These are phyloP conservation scores for Mortierella claussenii DNA, from an alignment of 192 early-diverging fungal species.

Conservation along the genomic window DNA sequence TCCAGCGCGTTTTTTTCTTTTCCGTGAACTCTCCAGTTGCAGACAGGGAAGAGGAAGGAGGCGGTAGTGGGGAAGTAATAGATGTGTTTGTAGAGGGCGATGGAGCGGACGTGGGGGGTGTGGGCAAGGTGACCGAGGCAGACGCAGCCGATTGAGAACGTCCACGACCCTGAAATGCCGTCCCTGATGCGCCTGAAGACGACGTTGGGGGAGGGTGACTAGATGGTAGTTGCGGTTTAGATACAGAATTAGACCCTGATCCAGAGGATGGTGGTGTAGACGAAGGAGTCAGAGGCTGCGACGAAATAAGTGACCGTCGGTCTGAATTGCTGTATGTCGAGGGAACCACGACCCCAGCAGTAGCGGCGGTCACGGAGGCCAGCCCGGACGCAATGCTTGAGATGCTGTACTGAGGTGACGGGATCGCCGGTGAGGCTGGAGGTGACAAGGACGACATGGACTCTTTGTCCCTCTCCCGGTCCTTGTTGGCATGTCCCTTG, in stretches of 20 bases:
- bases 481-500: not conserved
- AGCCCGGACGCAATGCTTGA: conserved; percentile 26
- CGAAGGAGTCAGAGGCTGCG: too few relatives aligned
- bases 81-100: too few relatives aligned
- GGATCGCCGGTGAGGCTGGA: not conserved
- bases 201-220: too few relatives aligned
- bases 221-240: too few relatives aligned
- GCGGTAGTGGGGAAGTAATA: not conserved
- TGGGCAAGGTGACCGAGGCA: too few relatives aligned
- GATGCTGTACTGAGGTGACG: conserved; percentile 11
- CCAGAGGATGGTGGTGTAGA: too few relatives aligned
- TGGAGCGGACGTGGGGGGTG: too few relatives aligned
- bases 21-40: not conserved
- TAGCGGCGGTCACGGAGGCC: conserved; percentile 23
- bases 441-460: not conserved
- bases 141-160: too few relatives aligned
- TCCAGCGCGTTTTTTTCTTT: conserved; percentile 33
- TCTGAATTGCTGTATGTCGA: not conserved
- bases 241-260: too few relatives aligned
- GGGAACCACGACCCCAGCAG: not conserved
- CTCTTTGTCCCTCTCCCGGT: not conserved
- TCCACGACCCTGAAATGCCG: too few relatives aligned
- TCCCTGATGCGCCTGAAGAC: too few relatives aligned
- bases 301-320: not conserved
- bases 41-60: not conserved